Percentiles rank a stretch among this genome's conserved stretches.
These are phyloP conservation scores for Picea glauca DNA, from an alignment of 75 land plant genomes.

Conservation along the genomic window DNA sequence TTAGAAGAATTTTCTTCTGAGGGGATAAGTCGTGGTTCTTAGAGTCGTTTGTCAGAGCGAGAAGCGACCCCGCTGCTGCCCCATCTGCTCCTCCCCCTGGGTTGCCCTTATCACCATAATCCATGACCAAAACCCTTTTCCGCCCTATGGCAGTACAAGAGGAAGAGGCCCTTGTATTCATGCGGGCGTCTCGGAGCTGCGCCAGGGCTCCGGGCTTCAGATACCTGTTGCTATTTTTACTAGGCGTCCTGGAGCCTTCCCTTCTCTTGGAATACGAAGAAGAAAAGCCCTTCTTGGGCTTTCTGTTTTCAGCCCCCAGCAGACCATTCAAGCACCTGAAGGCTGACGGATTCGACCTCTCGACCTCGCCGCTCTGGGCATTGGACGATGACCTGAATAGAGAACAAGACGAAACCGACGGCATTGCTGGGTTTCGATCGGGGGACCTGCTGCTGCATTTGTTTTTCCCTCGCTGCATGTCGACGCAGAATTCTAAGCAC, in stretches of 20 bases:
- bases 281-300: neutral
- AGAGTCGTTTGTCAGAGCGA: neutral
- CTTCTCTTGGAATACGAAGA: neutral
- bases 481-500: too few species aligned
- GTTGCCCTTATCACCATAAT: neutral
- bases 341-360: neutral
- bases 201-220: constrained; percentile 74
- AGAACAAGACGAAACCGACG: neutral
- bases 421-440: neutral
- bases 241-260: constrained; percentile 8
- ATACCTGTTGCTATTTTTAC: constrained; percentile 30
- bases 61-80: constrained; percentile 8
- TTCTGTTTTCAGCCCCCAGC: neutral
- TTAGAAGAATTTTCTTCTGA: constrained; percentile 35
- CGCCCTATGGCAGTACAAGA: constrained; percentile 52
- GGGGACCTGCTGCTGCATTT: neutral
- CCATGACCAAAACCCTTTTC: constrained; percentile 46
- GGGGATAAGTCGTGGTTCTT: constrained; percentile 15
- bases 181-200: constrained; percentile 49
- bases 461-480: too few species aligned
- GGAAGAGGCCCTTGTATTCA: constrained; percentile 22
- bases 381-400: neutral
- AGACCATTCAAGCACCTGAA: neutral
- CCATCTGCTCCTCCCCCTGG: neutral
- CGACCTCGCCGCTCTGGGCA: neutral